phyloP scores from a whole-genome alignment of 2,329 filamentous ascomycete species.

The Colletotrichum agaves region DNA sequence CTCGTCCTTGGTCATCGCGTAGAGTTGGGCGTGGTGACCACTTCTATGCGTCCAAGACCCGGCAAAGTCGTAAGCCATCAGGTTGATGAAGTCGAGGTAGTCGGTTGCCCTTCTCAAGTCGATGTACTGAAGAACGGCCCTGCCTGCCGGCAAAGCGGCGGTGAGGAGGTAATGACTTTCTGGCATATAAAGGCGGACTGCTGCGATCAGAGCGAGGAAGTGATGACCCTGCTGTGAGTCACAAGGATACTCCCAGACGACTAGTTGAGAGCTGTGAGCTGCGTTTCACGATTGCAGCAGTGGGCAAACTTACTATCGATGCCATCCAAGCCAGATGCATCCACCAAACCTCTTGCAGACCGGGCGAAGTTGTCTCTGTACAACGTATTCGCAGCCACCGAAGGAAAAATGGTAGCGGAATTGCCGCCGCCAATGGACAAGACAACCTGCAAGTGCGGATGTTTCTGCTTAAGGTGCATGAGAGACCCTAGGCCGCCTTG shows the following conservation, averaged over 20 bases:
- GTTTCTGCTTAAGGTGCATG: slow-evolving; percentile 75
- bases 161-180: slow-evolving; percentile 76
- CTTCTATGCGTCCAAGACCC: slow-evolving; percentile 75
- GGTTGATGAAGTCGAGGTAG: slow-evolving; percentile 79
- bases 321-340: slow-evolving; percentile 69
- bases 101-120: slow-evolving; percentile 70
- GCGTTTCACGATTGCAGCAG: neutral
- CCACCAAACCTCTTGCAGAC: slow-evolving; percentile 73
- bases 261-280: slow-evolving; percentile 53
- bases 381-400: slow-evolving; percentile 70
- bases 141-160: slow-evolving; percentile 76
- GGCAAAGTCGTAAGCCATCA: slow-evolving; percentile 84
- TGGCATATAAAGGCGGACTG: slow-evolving; percentile 74
- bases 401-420: slow-evolving; percentile 74
- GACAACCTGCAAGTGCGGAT: slow-evolving; percentile 78
- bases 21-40: slow-evolving; percentile 82
- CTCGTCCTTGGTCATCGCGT: slow-evolving; percentile 68
- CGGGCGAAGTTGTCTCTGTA: slow-evolving; percentile 76
- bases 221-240: slow-evolving; percentile 73
- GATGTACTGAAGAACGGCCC: slow-evolving; percentile 75
- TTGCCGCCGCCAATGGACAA: slow-evolving; percentile 78
- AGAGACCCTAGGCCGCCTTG: slow-evolving; percentile 79
- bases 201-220: slow-evolving; percentile 75
- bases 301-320: slow-evolving; percentile 72
- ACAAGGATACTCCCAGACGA: slow-evolving; percentile 83